A percentile compares a stretch with the other conserved stretches of the same genome.
These are phyloP conservation scores for Calonectria pseudoreteaudii DNA, from an alignment of 2,329 filamentous ascomycete genomes.

Conservation along the genomic window DNA sequence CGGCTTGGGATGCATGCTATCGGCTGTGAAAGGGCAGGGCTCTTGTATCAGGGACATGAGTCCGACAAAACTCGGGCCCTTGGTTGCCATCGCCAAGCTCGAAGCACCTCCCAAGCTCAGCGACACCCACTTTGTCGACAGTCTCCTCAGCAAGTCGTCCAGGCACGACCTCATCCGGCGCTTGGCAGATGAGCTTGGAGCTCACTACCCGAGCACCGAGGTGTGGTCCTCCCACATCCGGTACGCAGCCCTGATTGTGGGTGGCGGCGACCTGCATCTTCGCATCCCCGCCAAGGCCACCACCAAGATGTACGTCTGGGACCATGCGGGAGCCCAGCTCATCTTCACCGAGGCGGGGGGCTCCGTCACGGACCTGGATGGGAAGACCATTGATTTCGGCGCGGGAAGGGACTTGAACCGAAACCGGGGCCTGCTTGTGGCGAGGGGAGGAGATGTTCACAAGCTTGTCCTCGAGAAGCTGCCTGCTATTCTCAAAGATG, in stretches of 20 bases:
- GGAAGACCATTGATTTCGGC: conserved; percentile 50
- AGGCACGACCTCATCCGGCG: conserved; percentile 47
- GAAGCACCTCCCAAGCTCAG: conserved; percentile 29
- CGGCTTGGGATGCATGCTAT: conserved; percentile 51
- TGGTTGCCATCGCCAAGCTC: conserved; percentile 36
- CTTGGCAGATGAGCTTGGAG: conserved; percentile 46
- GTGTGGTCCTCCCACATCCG: conserved; percentile 55
- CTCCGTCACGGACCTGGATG: conserved; percentile 61
- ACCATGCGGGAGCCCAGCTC: conserved; percentile 69
- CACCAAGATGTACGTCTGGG: conserved; percentile 55
- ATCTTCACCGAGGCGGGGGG: conserved; percentile 68
- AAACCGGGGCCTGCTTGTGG: conserved; percentile 55
- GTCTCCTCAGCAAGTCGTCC: conserved; percentile 45
- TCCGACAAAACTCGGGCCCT: conserved; percentile 30
- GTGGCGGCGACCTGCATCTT: conserved; percentile 50
- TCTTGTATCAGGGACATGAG: conserved; percentile 43
- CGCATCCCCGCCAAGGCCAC: conserved; percentile 41
- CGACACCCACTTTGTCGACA: conserved; percentile 50
- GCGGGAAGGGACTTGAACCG: conserved; percentile 48
- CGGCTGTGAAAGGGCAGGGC: conserved; percentile 48
- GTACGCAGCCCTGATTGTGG: conserved; percentile 52
- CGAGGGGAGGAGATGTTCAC: conserved; percentile 56
- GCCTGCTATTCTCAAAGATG: conserved; percentile 37
- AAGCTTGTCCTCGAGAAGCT: conserved; percentile 50
- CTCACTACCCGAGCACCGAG: conserved; percentile 51